Base-by-base conservation (phyloP, 2,329 filamentous ascomycete genomes). In the Trichoderma sp. region DNA sequence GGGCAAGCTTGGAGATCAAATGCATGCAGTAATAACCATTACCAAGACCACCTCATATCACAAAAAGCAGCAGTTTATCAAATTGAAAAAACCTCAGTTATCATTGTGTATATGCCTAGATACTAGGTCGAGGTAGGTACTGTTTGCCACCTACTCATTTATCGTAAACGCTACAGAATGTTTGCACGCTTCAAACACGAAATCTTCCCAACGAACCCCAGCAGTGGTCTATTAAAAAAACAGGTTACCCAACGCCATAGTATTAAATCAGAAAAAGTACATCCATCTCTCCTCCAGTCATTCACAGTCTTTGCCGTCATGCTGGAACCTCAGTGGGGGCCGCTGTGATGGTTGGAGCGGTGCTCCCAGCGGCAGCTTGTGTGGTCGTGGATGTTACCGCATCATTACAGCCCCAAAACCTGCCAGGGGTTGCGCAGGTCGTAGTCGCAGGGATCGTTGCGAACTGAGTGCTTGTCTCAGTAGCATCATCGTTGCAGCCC, bases 341-440 rank as follows among this genome's bases (percentile, higher is more conserved):
- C n/a, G 80, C 77, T 3, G 82, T 83, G 45, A 82, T 81, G 1
- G 80, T 77, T 12, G 81, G 81, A 3, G 82, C 80, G 2, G 79
- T 67, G 31, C 80, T 79, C 27, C 53, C 72, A 31, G 64, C 38
- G 21, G 64, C 35, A 3, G 88, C 87, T 83, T 85, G 88, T 81
- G 89, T 87, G 59, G 83, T 77, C 6, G 72, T 63, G 8, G 63
- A 88, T 89, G 27, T 83, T 83, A 1, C 83, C 82, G 67, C 35
- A 45, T 78, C 64, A 77, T 80, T 27, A 78, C 90, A 91, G 3
- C 89, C 89, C 87, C 88, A 91, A 79, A 91, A 89, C 62, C 84
- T 81, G 7, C 90, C 89, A 1, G 89, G 89, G 3, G 85, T 88
- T 68, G 86, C 79, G 78, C 89, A 91, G 6, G 82, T 83, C 0